Evolutionary conservation across 2,329 filamentous ascomycete species (phyloP), one percentile per base, ranked within the genome.

Genomic region (Allantophomopsis cytisporea): DNA sequence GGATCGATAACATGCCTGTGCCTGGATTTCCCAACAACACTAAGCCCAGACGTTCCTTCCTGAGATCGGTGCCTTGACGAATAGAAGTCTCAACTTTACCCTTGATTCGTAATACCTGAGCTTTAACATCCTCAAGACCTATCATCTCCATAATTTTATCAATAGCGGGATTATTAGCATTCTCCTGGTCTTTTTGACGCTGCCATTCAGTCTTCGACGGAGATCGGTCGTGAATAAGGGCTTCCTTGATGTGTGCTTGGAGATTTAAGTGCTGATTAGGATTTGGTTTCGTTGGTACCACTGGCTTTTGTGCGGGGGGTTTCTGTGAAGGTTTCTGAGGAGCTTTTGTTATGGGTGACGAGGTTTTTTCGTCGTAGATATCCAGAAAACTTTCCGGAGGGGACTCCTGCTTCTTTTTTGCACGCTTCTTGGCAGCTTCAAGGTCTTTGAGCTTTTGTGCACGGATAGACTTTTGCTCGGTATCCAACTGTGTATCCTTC

Each of bases 1-100:
- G 16, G 18, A 7, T 11, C 7, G 14, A 21, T n/a, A 13, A 40
- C 57, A 46, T 57, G 71, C 79, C 80, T 41, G 82, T 87, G 3
- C 83, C 83, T 0, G 83, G 82, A 47, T 87, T 88, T 0, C 83
- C 83, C 0, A 87, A 58, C 3, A 88, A 56, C 0, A 68, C 66
- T 1, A 71, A 68, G 7, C 78, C 71, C 38, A 80, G 76, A 1
- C 83, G 62, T 43, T 85, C 76, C 0, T 61, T 57, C 1, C 57
- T 60, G 0, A 82, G 52, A 1, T 73, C 64, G 0, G 72, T 57
- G 0, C 60, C 60, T 51, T 86, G 82, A 0, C 76, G 64, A 0
- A 76, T 48, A 0, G 64, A 57, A 0, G 66, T 72, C 31, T 87
- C 80, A 0, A 85, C 66, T 34, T 66, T 72, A 0, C 61, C 57